A percentile compares a stretch with the other conserved stretches of the same genome.
Conservation (phyloP, 768 basidiomycete genomes). For the Grammothele lineata region DNA sequence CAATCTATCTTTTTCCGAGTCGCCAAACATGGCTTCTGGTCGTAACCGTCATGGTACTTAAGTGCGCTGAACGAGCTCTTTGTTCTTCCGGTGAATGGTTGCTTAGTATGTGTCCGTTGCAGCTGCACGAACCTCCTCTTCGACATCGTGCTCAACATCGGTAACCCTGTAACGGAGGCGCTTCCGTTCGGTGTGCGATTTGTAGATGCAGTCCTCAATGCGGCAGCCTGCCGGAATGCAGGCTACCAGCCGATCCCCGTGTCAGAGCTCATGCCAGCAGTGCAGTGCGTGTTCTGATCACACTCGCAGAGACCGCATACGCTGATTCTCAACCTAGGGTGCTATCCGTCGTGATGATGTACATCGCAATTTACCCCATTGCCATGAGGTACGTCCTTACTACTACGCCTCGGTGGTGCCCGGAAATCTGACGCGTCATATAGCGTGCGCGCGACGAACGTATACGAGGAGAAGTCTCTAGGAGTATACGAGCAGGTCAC, state of each 20-base stretch:
- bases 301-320: not conserved
- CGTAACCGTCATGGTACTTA: constrained; percentile 58
- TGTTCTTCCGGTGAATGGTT: not conserved
- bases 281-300: constrained; percentile 51
- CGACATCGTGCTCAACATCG: constrained; percentile 84
- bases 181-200: constrained; percentile 71
- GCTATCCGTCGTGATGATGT: constrained; percentile 91
- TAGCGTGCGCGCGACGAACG: constrained; percentile 42
- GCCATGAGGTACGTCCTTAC: constrained; percentile 58
- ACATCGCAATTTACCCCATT: constrained; percentile 75
- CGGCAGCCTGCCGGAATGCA: constrained; percentile 74
- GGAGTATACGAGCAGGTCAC: constrained; percentile 43
- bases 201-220: constrained; percentile 71
- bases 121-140: constrained; percentile 58
- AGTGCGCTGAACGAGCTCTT: constrained; percentile 42
- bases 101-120: constrained; percentile 44
- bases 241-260: constrained; percentile 77
- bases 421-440: no score
- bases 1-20: constrained; percentile 84
- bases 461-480: constrained; percentile 51
- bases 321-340: constrained; percentile 44
- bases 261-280: constrained; percentile 71
- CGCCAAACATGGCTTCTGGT: constrained; percentile 92
- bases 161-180: constrained; percentile 58
- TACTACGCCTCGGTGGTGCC: not conserved